phyloP scores from a whole-genome alignment of 1,284 basidiomycete species.

The Irpex sp. region DNA sequence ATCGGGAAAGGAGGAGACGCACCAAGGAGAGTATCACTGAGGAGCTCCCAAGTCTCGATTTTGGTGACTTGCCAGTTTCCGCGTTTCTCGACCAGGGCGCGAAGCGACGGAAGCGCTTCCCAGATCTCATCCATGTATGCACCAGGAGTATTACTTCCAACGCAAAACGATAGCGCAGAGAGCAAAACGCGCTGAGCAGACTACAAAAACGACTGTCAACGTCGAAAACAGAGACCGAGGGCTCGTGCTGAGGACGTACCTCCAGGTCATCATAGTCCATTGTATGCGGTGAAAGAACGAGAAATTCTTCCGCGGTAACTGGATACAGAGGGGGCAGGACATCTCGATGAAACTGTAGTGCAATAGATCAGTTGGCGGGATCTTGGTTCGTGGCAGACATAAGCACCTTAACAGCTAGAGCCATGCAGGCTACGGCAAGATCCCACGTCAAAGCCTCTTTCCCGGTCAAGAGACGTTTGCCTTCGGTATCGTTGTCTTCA shows the following conservation, averaged over 20 bases:
- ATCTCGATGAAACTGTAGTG: constrained; percentile 56
- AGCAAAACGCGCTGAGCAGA: constrained; percentile 55
- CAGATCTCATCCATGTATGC: constrained; percentile 56
- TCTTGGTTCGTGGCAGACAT: background rate
- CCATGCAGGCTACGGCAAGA: constrained; percentile 49
- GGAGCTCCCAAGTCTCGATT: constrained; percentile 43
- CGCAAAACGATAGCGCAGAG: constrained; percentile 39
- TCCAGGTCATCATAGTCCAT: constrained; percentile 47
- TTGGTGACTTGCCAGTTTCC: constrained; percentile 43
- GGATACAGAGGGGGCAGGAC: constrained; percentile 50
- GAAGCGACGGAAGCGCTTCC: constrained; percentile 47
- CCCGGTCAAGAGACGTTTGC: constrained; percentile 20
- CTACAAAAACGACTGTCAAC: constrained; percentile 28
- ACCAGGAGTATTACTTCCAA: constrained; percentile 53
- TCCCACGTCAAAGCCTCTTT: constrained; percentile 46
- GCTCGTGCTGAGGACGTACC: constrained; percentile 26
- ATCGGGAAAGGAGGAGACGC: constrained; percentile 3
- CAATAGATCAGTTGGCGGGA: no score
- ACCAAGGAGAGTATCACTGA: constrained; percentile 48
- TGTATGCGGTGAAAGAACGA: constrained; percentile 41
- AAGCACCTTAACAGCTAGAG: constrained; percentile 53
- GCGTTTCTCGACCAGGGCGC: constrained; percentile 33
- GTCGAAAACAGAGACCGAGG: background rate
- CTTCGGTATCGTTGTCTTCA: background rate
- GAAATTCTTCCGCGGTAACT: constrained; percentile 46